Evolutionary conservation across 805 yeast genomes (phyloP).

Genomic region (Wickerhamiella musiphila): DNA sequence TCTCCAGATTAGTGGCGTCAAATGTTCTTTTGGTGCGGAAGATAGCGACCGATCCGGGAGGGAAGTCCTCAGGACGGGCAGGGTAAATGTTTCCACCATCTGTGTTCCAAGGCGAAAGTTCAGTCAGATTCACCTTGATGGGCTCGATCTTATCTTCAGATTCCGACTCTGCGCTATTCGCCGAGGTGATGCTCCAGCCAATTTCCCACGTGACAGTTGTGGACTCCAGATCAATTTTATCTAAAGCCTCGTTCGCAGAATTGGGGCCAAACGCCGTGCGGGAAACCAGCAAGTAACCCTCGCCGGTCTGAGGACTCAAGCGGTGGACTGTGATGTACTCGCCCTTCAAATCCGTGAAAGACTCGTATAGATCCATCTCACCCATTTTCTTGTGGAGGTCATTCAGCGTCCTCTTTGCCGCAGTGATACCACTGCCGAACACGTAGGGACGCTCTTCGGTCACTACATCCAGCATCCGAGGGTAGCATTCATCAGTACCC

Average conservation of each 20-base stretch:
- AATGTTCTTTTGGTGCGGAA: constrained; percentile 51
- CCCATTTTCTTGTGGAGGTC: constrained; percentile 24
- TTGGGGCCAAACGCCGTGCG: constrained; percentile 53
- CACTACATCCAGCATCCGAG: constrained; percentile 64
- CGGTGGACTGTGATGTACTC: constrained; percentile 85
- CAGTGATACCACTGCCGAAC: constrained; percentile 47
- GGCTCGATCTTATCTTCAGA: constrained; percentile 33
- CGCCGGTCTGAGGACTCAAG: constrained; percentile 64
- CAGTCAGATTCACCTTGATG: constrained; percentile 45
- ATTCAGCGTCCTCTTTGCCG: constrained; percentile 34
- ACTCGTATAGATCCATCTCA: constrained; percentile 52
- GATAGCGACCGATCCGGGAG: constrained; percentile 83
- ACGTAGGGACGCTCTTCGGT: constrained; percentile 49
- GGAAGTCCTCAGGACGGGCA: constrained; percentile 31
- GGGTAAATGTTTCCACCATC: constrained; percentile 31
- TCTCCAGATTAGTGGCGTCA: constrained; percentile 49
- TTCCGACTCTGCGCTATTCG: constrained; percentile 29
- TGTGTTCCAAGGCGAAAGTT: constrained; percentile 35
- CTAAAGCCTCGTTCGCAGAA: constrained; percentile 18
- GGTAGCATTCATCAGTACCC: constrained; percentile 89
- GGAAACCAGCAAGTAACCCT: constrained; percentile 78
- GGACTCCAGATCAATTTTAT: constrained; percentile 20
- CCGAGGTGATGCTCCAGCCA: constrained; percentile 37
- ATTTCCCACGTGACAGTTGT: constrained; percentile 27
- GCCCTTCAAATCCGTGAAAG: constrained; percentile 87